Conservation (phyloP, 2,329 filamentous ascomycete species). For the Colletotrichum musae region DNA sequence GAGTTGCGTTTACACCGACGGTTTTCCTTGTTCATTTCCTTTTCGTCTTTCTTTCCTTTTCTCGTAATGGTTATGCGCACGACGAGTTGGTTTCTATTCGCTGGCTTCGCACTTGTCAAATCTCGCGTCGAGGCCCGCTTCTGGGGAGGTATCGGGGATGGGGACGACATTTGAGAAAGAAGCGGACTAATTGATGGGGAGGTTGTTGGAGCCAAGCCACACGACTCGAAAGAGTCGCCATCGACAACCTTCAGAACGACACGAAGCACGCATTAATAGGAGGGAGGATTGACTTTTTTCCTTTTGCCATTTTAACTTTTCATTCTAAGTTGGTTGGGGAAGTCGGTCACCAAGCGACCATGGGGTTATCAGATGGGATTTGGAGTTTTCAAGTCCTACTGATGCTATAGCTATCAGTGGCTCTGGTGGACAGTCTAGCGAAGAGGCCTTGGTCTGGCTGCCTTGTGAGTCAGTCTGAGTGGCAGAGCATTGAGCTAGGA, state of each 20-base stretch:
- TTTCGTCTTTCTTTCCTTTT: slow-evolving; percentile 40
- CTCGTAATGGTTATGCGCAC: slow-evolving; percentile 34
- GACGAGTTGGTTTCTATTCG: slow-evolving; percentile 36
- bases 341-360: not conserved
- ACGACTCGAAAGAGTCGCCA: slow-evolving; percentile 6
- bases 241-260: not conserved
- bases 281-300: slow-evolving; percentile 25
- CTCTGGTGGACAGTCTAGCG: slow-evolving; percentile 21
- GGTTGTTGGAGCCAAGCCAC: slow-evolving; percentile 3
- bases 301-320: slow-evolving; percentile 21
- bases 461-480: not conserved
- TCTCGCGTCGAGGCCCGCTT: slow-evolving; percentile 49
- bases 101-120: slow-evolving; percentile 45
- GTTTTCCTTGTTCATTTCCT: slow-evolving; percentile 40
- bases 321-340: slow-evolving; percentile 33
- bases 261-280: slow-evolving; percentile 20
- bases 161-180: slow-evolving; percentile 21
- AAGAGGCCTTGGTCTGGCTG: not conserved
- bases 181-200: not conserved
- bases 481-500: slow-evolving; percentile 17
- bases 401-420: slow-evolving; percentile 14
- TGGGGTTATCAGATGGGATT: too few relatives aligned
- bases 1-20: slow-evolving; percentile 50
- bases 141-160: slow-evolving; percentile 52
- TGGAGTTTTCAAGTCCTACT: not conserved